Evolutionary conservation across 345 rosid genomes (phyloP).

Genomic region (Clarkia xantiana): DNA sequence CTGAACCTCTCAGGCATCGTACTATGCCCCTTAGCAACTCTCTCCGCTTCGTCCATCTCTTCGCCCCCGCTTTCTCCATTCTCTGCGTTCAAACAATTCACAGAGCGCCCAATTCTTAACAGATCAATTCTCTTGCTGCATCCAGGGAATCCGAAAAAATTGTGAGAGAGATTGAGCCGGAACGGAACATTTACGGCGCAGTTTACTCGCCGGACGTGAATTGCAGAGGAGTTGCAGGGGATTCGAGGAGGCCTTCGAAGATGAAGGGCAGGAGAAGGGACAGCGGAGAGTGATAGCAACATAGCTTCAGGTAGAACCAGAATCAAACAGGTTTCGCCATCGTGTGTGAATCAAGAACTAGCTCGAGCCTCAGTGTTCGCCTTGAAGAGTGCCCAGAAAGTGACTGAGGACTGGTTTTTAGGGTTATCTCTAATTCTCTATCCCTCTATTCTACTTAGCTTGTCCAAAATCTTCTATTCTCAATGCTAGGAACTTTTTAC

Average conservation of each 20-base stretch:
- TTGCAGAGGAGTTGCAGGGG: background rate
- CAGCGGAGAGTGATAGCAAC: conserved; percentile 1
- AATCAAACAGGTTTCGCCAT: conserved; percentile 2
- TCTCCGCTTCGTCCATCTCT: conserved; percentile 34
- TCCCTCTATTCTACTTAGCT: no score
- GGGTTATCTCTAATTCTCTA: no score
- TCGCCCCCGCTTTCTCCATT: conserved; percentile 12
- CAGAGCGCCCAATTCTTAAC: conserved; percentile 6
- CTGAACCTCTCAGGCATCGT: conserved; percentile 85
- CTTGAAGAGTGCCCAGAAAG: no score
- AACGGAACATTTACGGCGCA: background rate
- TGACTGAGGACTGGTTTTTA: no score
- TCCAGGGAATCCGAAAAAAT: background rate
- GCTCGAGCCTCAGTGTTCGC: background rate
- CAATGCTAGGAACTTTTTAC: no score
- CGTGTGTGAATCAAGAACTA: background rate
- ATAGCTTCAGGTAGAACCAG: background rate
- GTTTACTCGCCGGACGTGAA: background rate
- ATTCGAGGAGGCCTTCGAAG: background rate
- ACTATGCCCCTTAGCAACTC: conserved; percentile 48
- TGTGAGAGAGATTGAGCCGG: background rate
- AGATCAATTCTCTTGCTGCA: background rate
- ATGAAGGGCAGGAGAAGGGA: background rate
- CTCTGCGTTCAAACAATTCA: conserved; percentile 23
- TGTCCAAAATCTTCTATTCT: no score